Evolutionary conservation across 352 stramenopile genomes (phyloP), one percentile per base, ranked within the genome.

Genomic region (Peronospora belbahrii): DNA sequence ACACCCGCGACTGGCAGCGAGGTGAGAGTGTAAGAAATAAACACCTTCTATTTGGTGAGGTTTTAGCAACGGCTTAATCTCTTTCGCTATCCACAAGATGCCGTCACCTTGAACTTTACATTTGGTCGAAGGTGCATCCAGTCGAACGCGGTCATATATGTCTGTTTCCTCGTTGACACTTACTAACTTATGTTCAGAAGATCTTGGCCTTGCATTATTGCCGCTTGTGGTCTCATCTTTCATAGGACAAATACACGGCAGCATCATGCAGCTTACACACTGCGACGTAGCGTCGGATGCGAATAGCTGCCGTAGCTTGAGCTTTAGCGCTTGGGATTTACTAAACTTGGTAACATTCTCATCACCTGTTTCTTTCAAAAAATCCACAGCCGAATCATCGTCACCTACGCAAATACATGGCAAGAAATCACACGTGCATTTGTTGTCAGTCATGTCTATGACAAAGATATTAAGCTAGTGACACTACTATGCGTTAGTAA

Each of bases 11-110:
- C 69, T 48, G 6, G 62, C 66, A 20, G 28, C 24, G 19, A 88
- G 56, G 41, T 92, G 62, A 2, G 63, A 55, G 43, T 81, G 59
- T 24, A 94, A 40, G 47, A 94, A 94, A 17, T 65, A 49, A 10
- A 91, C 67, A 14, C 83, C 83, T 36, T 83, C 68, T 2, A 73
- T 51, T 55, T 94, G 83, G 39, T 94, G 83, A 8, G 78, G 76
- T 37, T 89, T 89, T 24, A 94, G 56, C 14, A 83, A 50, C 4
- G 64, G 60, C 48, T 85, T 89, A 33, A 94, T 73, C 52, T 92
- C 82, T 14, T 55, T 59, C n/a, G 79, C 73, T 30, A 94, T 54
- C 73, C 79, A 85, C 18, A 87, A 40, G 8, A 74, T 59, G 7
- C 5, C 17, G 15, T 46, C 30, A 18, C 13, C 30, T 3, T 43